Evolutionary conservation across 2,329 filamentous ascomycete genomes (phyloP).

Genomic region (Clonostachys sp.): DNA sequence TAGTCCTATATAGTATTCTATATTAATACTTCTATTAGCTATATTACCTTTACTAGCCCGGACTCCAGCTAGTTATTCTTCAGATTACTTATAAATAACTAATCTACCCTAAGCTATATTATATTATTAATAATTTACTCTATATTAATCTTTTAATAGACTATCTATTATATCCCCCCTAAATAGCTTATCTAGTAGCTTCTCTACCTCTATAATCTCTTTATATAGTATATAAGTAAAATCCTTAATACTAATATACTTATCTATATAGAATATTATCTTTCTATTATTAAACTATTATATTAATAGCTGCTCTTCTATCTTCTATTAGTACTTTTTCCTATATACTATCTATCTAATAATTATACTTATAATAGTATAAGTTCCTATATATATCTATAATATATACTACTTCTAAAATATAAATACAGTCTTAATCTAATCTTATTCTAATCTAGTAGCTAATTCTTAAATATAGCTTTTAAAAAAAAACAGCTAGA

Average conservation of each 20-base stretch:
- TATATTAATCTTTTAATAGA: conserved; percentile 3
- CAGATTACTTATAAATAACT: conserved; percentile 5
- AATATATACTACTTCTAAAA: not conserved
- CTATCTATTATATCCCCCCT: not conserved
- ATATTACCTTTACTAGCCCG: conserved; percentile 2
- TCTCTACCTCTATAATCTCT: not conserved
- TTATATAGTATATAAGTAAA: conserved; percentile 1
- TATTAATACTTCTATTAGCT: not conserved
- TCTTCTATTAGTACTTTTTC: conserved; percentile 1
- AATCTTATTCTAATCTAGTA: not conserved
- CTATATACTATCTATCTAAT: conserved; percentile 1
- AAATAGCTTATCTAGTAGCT: conserved; percentile 3
- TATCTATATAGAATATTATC: conserved; percentile 3
- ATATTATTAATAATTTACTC: conserved; percentile 3
- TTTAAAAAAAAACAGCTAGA: not conserved
- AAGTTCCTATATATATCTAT: conserved; percentile 4
- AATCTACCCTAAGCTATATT: conserved; percentile 2
- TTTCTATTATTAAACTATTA: conserved; percentile 5
- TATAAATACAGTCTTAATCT: not conserved
- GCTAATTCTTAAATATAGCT: conserved; percentile 1
- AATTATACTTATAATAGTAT: conserved; percentile 5
- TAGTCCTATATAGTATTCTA: conserved; percentile 1
- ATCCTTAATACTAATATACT: conserved; percentile 1
- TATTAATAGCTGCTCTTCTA: conserved; percentile 2
- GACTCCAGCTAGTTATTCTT: conserved; percentile 5